Evolutionary conservation across 257 asterid genomes (phyloP), one percentile per base, ranked within the genome.

Genomic region (Nicotiana otophora): DNA sequence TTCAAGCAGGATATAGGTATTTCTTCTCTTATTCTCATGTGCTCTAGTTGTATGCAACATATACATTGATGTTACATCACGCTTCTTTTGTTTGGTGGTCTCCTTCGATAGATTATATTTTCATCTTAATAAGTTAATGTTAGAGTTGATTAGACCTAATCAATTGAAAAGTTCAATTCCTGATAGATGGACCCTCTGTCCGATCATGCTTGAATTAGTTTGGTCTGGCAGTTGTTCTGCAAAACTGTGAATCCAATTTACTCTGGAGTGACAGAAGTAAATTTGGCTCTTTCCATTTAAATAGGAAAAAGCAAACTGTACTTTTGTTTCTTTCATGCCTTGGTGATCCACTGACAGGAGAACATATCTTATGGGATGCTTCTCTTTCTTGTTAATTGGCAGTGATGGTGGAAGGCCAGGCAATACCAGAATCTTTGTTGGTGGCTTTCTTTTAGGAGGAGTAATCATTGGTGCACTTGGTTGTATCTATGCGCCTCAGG

Each of bases 1-100:
- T 92, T 58, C 91, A 82, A 87, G 96, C 97, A 58, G 79, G 87
- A 84, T 88, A 88, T 85, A 84, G 96, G 98, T 94, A 88, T 78
- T 75, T 55, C 80, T 74, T 48, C 80, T 51, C 28, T 8, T 51
- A 10, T 75, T 51, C 17, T 75, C 33, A 51, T 33, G 10, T 74
- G 2, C 63, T 51, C 63, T 26, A 51, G 62, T 75, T 4, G 10
- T 75, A 28, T 28, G 80, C 64, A 26, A 16, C 80, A 26, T 51
- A 26, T 75, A 75, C 28, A 51, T 75, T 28, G 26, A 74, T 74
- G 79, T 23, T 51, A 4, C 28, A 74, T 28, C 8, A 51, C 46
- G 2, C 10, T 26, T 75, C 16, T 16, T 51, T 75, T 51, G 80
- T 51, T 75, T 75, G 46, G 46, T 16, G 11, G 28, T 75, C 42